Conservation (phyloP, 768 basidiomycete genomes). For the Tulasnella sp. region DNA sequence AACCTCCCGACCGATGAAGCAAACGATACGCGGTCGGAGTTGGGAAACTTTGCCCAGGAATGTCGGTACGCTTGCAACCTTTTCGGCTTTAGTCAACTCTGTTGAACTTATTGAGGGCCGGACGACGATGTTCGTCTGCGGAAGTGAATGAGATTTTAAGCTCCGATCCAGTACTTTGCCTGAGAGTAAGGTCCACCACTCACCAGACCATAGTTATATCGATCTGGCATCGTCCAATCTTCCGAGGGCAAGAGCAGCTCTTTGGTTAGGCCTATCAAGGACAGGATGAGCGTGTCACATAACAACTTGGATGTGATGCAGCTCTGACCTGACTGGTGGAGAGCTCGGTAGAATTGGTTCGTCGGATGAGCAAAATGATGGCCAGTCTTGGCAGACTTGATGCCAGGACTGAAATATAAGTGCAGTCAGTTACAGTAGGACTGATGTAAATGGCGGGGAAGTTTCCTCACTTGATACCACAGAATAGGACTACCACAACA, state of each 20-base stretch:
- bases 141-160: neutral
- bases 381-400: slow-evolving; percentile 53
- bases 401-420: slow-evolving; percentile 42
- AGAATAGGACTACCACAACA: slow-evolving; percentile 52
- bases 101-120: slow-evolving; percentile 57
- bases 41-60: slow-evolving; percentile 49
- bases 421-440: neutral
- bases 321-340: slow-evolving; percentile 48
- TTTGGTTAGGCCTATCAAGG: slow-evolving; percentile 43
- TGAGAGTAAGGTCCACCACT: slow-evolving; percentile 21
- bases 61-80: slow-evolving; percentile 39
- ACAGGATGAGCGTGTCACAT: slow-evolving; percentile 9
- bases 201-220: slow-evolving; percentile 56
- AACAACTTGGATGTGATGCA: neutral
- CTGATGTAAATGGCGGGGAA: neutral
- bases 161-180: neutral
- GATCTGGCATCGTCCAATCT: slow-evolving; percentile 47
- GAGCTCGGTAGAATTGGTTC: slow-evolving; percentile 74
- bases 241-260: slow-evolving; percentile 42
- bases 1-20: slow-evolving; percentile 70
- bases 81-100: slow-evolving; percentile 45
- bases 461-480: slow-evolving; percentile 64
- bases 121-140: slow-evolving; percentile 63
- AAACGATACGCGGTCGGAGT: slow-evolving; percentile 53
- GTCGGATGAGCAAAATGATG: slow-evolving; percentile 72